Conservation (phyloP, 257 asterid species). For the Craterostigma plantagineum region DNA sequence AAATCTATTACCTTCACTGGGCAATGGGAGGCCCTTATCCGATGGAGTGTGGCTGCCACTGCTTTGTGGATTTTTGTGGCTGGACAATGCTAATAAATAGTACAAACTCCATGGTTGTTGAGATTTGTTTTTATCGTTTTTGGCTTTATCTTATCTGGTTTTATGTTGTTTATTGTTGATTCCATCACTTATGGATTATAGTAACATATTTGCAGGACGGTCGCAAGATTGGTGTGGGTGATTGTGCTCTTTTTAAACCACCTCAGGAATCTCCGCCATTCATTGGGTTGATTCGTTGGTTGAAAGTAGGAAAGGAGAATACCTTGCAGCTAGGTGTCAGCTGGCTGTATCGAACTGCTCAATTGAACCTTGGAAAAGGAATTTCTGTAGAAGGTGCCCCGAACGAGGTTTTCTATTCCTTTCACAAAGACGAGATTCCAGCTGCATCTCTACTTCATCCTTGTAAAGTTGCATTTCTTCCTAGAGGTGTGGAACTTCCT, state of each 20-base stretch:
- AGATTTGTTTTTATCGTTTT: too few species aligned
- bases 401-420: slow-evolving; percentile 76
- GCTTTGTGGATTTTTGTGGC: too few species aligned
- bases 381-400: slow-evolving; percentile 48
- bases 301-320: slow-evolving; percentile 24
- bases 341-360: slow-evolving; percentile 84
- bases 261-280: slow-evolving; percentile 55
- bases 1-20: too few species aligned
- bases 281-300: slow-evolving; percentile 50
- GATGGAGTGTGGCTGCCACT: too few species aligned
- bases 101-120: too few species aligned
- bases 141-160: too few species aligned
- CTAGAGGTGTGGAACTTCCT: slow-evolving; percentile 70
- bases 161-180: too few species aligned
- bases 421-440: slow-evolving; percentile 64
- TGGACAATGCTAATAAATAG: too few species aligned
- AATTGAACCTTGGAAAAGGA: slow-evolving; percentile 38
- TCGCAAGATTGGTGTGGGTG: slow-evolving; percentile 40
- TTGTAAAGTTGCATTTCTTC: slow-evolving; percentile 96
- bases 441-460: slow-evolving; percentile 88
- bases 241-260: slow-evolving; percentile 68
- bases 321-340: slow-evolving; percentile 42
- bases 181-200: too few species aligned
- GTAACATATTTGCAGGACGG: slow-evolving; percentile 35
- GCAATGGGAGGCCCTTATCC: too few species aligned